Conservation (phyloP, 2,329 filamentous ascomycete species). For the Microcyclospora tardicrescens region DNA sequence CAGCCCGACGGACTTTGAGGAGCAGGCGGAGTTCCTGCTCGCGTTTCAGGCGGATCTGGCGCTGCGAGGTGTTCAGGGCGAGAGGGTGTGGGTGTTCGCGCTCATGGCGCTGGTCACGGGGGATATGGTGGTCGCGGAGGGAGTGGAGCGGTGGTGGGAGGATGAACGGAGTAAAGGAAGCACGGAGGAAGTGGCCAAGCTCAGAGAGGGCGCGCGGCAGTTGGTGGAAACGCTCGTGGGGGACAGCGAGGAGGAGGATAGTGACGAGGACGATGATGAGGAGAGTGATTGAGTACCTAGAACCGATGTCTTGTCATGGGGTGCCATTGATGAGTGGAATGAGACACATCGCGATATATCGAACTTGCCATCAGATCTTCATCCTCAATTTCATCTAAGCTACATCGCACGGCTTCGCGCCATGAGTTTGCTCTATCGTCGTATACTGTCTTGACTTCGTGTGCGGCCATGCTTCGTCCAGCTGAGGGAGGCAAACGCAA, state of each 20-base stretch:
- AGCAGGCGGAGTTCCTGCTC: conserved; percentile 76
- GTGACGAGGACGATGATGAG: conserved; percentile 25
- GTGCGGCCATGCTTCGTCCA: too few relatives aligned
- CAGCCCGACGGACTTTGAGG: conserved; percentile 34
- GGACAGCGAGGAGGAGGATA: conserved; percentile 50
- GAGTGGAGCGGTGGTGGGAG: conserved; percentile 78
- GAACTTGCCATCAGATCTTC: too few relatives aligned
- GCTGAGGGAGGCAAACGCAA: too few relatives aligned
- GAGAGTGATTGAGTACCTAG: conserved; percentile 4
- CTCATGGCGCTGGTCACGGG: conserved; percentile 74
- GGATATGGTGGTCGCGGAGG: conserved; percentile 81
- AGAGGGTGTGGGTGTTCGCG: conserved; percentile 59
- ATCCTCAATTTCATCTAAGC: too few relatives aligned
- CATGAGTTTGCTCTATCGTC: too few relatives aligned
- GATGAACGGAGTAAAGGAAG: conserved; percentile 52
- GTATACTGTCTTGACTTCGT: too few relatives aligned
- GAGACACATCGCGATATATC: too few relatives aligned
- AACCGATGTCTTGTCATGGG: neutral
- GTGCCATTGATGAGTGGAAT: too few relatives aligned
- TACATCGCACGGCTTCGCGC: too few relatives aligned
- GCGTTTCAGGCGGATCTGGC: conserved; percentile 69
- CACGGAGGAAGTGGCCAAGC: conserved; percentile 53
- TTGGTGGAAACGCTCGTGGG: conserved; percentile 71
- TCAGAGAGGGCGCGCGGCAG: conserved; percentile 61
- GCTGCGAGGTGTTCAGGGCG: conserved; percentile 45